phyloP scores from a whole-genome alignment of 2,329 filamentous ascomycete genomes.

The Paradendryphiella salina region DNA sequence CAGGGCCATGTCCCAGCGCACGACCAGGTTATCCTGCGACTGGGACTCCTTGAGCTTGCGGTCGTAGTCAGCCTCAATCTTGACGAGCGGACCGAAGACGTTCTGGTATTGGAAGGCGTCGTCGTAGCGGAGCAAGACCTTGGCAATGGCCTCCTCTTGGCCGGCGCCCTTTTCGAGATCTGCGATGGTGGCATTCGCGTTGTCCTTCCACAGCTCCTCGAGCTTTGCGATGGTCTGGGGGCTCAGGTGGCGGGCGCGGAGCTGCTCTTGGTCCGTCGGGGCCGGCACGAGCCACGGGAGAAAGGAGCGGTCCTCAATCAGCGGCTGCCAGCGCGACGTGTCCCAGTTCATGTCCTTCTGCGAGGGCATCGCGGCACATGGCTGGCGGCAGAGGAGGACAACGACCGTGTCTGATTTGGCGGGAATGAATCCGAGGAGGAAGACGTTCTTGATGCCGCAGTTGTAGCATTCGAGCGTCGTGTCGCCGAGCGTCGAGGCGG shows the following conservation, averaged over 20 bases:
- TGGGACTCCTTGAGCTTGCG: constrained; percentile 98
- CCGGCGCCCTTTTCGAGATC: constrained; percentile 90
- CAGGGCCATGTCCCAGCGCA: constrained; percentile 91
- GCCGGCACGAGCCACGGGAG: constrained; percentile 88
- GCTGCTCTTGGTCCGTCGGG: constrained; percentile 91
- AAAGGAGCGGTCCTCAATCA: constrained; percentile 96
- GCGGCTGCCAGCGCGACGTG: constrained; percentile 92
- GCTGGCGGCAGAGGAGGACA: constrained; percentile 92
- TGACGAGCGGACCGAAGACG: constrained; percentile 95
- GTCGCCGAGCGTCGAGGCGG: constrained; percentile 88
- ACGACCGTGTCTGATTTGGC: constrained; percentile 98
- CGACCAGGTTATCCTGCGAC: constrained; percentile 90
- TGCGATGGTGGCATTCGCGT: constrained; percentile 81
- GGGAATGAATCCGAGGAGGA: constrained; percentile 94
- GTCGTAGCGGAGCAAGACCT: constrained; percentile 90
- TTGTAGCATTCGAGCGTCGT: constrained; percentile 99
- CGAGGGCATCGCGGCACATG: constrained; percentile 90
- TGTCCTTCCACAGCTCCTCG: constrained; percentile 98
- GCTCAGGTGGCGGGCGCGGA: constrained; percentile 88
- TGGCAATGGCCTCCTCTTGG: constrained; percentile 92
- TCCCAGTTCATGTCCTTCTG: constrained; percentile 99
- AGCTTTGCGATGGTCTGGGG: constrained; percentile 94
- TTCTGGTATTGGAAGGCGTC: constrained; percentile 99
- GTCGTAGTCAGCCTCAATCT: constrained; percentile 99
- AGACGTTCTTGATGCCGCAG: constrained; percentile 99